Evolutionary conservation across 2,329 filamentous ascomycete genomes (phyloP), one percentile per base, ranked within the genome.

Genomic region (Fusarium albosuccineum): DNA sequence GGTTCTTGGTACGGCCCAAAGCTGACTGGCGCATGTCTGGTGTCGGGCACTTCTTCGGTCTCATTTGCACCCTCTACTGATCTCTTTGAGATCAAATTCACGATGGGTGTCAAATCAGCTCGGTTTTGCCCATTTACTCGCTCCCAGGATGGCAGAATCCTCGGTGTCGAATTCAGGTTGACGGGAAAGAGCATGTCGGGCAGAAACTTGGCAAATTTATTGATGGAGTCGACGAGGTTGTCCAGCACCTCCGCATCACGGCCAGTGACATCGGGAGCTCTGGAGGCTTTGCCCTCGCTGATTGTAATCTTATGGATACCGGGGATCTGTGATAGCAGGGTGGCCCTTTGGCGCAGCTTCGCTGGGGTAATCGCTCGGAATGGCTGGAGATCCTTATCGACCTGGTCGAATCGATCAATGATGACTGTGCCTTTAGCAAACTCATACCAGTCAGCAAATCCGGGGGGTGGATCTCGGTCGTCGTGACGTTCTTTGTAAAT

Each of bases 101-200:
- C 71, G 34, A 78, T 68, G 1, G 71, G 73, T 8, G 74, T 67
- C 14, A 78, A 45, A 34, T 74, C 72, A 41, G 63, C 70, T 41
- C 67, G 58, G n/a, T 33, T 62, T 29, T 69, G 60, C 6, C 65
- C 63, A 40, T 73, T 70, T 14, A 68, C 82, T 59, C 92, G 87
- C 58, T 92, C 88, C 80, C 90, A 89, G 0, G 92, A 88, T 2
- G 79, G 78, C 6, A 81, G 67, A n/a, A 81, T 69, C 5, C 79
- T 75, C 14, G 79, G 79, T 8, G 71, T 65, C 9, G 68, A 60
- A 16, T 91, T 87, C 17, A 92, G 83, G 74, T 97, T 97, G 80
- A 97, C 92, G 0, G 92, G 91, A 17, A 97, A 79, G 66, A 93
- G 88, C 92, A 97, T 94, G 66, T 94, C 88, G 1, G 93, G 92